Evolutionary conservation across 345 rosid species (phyloP).

Genomic region (Moricandia moricandioides): DNA sequence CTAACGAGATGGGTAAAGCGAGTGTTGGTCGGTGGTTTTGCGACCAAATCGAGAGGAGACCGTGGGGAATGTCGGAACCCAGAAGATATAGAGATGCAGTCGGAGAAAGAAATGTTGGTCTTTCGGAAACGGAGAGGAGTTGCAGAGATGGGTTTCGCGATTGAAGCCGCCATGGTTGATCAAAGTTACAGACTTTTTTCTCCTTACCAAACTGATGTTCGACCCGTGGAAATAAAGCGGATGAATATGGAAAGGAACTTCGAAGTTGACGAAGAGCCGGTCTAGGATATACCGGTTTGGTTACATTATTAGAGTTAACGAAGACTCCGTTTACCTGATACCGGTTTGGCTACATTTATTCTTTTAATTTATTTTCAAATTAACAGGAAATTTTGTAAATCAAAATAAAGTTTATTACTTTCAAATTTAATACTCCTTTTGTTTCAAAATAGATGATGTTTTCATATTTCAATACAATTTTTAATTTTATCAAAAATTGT

Average conservation of each 20-base stretch:
- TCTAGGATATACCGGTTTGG: not conserved
- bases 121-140: slow-evolving; percentile 31
- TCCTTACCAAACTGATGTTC: slow-evolving; percentile 1
- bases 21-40: slow-evolving; percentile 32
- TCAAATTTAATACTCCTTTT: no score
- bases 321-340: not conserved
- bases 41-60: slow-evolving; percentile 24
- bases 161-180: slow-evolving; percentile 33
- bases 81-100: slow-evolving; percentile 35
- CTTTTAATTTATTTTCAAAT: no score
- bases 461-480: no score
- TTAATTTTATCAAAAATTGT: no score
- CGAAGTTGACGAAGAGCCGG: slow-evolving; percentile 40
- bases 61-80: slow-evolving; percentile 34
- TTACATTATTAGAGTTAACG: not conserved
- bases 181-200: not conserved
- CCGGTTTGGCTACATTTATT: not conserved
- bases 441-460: no score
- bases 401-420: no score
- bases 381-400: no score
- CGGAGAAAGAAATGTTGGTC: slow-evolving; percentile 29
- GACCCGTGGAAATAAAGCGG: slow-evolving; percentile 6
- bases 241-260: slow-evolving; percentile 18
- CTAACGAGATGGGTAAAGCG: slow-evolving; percentile 45
- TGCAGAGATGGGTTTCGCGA: slow-evolving; percentile 38